A percentile compares a stretch with the other conserved stretches of the same genome.
Conservation (phyloP, 768 basidiomycete species). For the Suillus subalutaceus region DNA sequence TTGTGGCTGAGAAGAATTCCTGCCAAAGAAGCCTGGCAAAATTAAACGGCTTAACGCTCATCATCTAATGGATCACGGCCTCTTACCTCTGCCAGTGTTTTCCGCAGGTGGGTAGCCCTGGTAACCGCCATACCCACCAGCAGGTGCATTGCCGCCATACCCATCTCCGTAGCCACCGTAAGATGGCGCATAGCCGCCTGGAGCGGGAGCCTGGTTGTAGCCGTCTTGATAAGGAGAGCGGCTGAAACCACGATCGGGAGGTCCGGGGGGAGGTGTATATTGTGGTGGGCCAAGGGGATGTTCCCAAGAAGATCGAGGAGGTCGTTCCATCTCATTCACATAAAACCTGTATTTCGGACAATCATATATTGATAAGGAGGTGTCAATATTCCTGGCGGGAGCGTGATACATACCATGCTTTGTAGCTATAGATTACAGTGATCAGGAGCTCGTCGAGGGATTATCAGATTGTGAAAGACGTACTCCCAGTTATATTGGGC, state of each 20-base stretch:
- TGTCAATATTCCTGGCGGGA: not conserved
- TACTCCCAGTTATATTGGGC: slow-evolving; percentile 70
- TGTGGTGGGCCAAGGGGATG: slow-evolving; percentile 61
- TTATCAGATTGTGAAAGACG: slow-evolving; percentile 32
- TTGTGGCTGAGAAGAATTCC: slow-evolving; percentile 25
- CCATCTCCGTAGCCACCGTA: slow-evolving; percentile 21
- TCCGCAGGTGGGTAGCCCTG: slow-evolving; percentile 20
- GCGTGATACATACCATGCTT: slow-evolving; percentile 54
- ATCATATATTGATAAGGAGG: not conserved
- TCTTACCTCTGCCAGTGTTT: slow-evolving; percentile 24
- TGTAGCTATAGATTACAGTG: slow-evolving; percentile 49
- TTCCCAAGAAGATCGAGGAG: slow-evolving; percentile 68
- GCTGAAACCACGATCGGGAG: slow-evolving; percentile 37
- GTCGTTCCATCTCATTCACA: slow-evolving; percentile 64
- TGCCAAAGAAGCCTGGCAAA: slow-evolving; percentile 35
- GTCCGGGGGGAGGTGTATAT: slow-evolving; percentile 40
- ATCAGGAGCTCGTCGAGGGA: slow-evolving; percentile 29
- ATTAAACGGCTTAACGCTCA: not conserved
- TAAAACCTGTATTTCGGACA: slow-evolving; percentile 60
- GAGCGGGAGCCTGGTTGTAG: slow-evolving; percentile 23
- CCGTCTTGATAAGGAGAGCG: slow-evolving; percentile 35
- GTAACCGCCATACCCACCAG: slow-evolving; percentile 24
- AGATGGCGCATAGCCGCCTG: slow-evolving; percentile 19
- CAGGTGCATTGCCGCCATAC: slow-evolving; percentile 18
- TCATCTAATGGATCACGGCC: not conserved